Evolutionary conservation across 768 basidiomycete genomes (phyloP), one percentile per base, ranked within the genome.

Genomic region (Hebeloma cylindrosporum): DNA sequence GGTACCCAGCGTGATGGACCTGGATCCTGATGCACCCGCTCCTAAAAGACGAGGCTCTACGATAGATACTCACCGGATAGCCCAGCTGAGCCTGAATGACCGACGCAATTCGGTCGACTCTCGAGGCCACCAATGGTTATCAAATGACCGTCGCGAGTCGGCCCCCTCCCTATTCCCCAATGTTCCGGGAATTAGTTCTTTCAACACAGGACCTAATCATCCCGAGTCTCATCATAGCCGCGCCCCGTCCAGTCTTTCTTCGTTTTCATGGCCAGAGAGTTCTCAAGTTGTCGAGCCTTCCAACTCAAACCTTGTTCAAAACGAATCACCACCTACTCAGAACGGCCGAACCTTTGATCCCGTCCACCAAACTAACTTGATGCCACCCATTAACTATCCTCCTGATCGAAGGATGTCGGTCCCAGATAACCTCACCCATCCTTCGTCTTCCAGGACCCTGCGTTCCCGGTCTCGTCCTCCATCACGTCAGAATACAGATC

Each of bases 41-140:
- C 78, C 84, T 35, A 93, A 93, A 64, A 81, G 91, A 53, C 79
- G 91, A 36, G 85, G 88, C 23, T 93, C 92, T 13, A 80, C 85
- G 17, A 78, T 90, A 54, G 91, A 93, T 54, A 83, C 86, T 6
- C 80, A 81, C 45, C 72, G 83, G 39, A 80, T 93, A 54, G 82
- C 83, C 10, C 82, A 86, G 56, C 71, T 90, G 54, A 84, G 78
- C 60, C 67, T 91, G 53, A 79, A 85, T 58, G 88, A 92, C 60
- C 83, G 88, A 39, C 79, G 89, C 49, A 80, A 81, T 59, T 90
- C 88, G 14, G 73, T 82, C 18, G 88, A 90, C 62, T 77, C 83
- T 13, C 77, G 85, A 34, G 68, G 70, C 36, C 61, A 59, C 41
- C 76, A 76, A 43, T 83, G 80, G 79, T 79, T 82, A 77, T 51